Conservation (phyloP, 306 rosid genomes). For the Cyamopsis tetragonoloba region DNA sequence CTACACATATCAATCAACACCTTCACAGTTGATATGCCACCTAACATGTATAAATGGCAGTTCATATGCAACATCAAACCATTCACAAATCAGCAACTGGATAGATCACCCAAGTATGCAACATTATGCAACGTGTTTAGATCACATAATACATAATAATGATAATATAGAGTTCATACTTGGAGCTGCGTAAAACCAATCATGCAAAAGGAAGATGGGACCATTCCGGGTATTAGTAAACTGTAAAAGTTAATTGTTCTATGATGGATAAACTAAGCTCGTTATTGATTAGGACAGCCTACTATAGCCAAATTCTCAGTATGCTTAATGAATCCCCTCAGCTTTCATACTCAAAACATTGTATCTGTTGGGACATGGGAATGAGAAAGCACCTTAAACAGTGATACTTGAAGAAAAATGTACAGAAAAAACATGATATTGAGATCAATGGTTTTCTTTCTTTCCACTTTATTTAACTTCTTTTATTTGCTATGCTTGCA, state of each 20-base stretch:
- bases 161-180: neutral
- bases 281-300: neutral
- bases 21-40: neutral
- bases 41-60: neutral
- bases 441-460: neutral
- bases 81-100: constrained; percentile 3
- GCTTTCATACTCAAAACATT: neutral
- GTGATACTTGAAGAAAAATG: neutral
- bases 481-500: neutral
- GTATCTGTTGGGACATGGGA: neutral
- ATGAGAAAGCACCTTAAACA: neutral
- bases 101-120: neutral
- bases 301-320: neutral
- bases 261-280: neutral
- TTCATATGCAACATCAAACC: neutral
- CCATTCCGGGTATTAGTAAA: neutral
- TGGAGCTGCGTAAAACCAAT: neutral
- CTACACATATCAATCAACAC: neutral
- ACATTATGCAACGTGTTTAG: neutral
- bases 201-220: neutral
- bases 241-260: neutral
- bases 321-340: neutral
- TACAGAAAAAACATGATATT: neutral
- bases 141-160: neutral
- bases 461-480: neutral